These are phyloP conservation scores for Cryomyces minteri DNA, from an alignment of 495 filamentous ascomycete species.

Conservation along the genomic window DNA sequence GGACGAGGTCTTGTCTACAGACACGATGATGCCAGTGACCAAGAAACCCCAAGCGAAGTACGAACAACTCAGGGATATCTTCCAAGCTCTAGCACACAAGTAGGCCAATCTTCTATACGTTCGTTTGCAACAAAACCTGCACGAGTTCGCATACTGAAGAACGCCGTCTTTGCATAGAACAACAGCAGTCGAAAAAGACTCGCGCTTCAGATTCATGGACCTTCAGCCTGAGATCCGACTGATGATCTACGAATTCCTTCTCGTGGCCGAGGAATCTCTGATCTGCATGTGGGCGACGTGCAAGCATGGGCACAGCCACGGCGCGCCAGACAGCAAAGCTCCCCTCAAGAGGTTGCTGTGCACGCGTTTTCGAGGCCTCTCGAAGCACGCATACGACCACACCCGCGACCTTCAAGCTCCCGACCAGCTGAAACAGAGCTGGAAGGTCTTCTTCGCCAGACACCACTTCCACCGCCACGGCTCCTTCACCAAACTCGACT, in stretches of 20 bases:
- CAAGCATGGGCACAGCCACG: neutral
- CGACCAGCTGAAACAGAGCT: neutral
- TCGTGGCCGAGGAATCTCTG: neutral
- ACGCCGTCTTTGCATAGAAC: too few species aligned
- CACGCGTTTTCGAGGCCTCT: too few species aligned
- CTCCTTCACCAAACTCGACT: neutral
- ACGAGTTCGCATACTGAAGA: too few species aligned
- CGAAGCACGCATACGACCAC: neutral
- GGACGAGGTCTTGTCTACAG: too few species aligned
- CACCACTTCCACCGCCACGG: neutral
- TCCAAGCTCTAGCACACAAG: too few species aligned
- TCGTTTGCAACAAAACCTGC: too few species aligned
- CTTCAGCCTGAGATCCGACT: constrained; percentile 4
- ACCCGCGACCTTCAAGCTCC: neutral
- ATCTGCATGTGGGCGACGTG: neutral
- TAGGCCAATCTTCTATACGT: too few species aligned
- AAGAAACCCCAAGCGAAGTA: too few species aligned
- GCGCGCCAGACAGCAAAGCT: neutral
- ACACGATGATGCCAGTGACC: too few species aligned
- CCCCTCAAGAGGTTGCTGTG: too few species aligned
- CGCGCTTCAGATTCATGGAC: constrained; percentile 5
- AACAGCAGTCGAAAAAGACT: too few species aligned
- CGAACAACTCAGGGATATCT: too few species aligned
- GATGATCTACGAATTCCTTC: constrained; percentile 5
- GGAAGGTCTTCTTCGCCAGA: constrained; percentile 1